These are phyloP conservation scores for Umbelopsis sp. DNA, from an alignment of 192 early-diverging fungal species.

Conservation along the genomic window DNA sequence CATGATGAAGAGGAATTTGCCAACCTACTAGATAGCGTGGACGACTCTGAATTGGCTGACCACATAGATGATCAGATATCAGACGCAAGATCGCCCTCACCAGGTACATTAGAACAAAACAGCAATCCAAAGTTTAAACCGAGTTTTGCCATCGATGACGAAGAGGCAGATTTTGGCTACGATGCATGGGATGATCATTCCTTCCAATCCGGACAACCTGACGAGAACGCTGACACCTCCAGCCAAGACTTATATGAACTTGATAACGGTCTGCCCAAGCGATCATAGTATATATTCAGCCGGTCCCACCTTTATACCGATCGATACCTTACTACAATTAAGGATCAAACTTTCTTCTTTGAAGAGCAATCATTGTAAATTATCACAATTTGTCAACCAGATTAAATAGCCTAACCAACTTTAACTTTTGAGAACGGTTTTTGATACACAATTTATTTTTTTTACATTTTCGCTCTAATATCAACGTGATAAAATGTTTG, in stretches of 20 bases:
- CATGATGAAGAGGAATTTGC: slow-evolving; percentile 40
- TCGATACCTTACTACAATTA: not conserved
- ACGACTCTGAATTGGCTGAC: not conserved
- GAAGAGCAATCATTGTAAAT: slow-evolving; percentile 13
- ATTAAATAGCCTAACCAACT: not conserved
- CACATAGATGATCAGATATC: not conserved
- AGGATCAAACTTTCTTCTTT: not conserved
- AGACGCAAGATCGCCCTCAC: not conserved
- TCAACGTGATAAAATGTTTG: not conserved
- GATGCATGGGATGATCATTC: slow-evolving; percentile 10
- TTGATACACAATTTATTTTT: not conserved
- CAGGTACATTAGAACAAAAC: not conserved
- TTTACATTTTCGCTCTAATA: slow-evolving; percentile 9
- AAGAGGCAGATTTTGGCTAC: not conserved
- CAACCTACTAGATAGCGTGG: not conserved
- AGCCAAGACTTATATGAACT: slow-evolving; percentile 1
- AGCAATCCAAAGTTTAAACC: not conserved
- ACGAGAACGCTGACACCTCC: not conserved
- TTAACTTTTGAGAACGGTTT: too few relatives aligned
- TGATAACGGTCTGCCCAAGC: not conserved
- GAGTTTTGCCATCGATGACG: not conserved
- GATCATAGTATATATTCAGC: not conserved
- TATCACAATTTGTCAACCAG: slow-evolving; percentile 3
- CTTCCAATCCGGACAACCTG: not conserved
- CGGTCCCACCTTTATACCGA: not conserved